A percentile compares a stretch with the other conserved stretches of the same genome.
phyloP scores from a whole-genome alignment of 208 protist genomes.

The Acanthamoeba culbertsoni region DNA sequence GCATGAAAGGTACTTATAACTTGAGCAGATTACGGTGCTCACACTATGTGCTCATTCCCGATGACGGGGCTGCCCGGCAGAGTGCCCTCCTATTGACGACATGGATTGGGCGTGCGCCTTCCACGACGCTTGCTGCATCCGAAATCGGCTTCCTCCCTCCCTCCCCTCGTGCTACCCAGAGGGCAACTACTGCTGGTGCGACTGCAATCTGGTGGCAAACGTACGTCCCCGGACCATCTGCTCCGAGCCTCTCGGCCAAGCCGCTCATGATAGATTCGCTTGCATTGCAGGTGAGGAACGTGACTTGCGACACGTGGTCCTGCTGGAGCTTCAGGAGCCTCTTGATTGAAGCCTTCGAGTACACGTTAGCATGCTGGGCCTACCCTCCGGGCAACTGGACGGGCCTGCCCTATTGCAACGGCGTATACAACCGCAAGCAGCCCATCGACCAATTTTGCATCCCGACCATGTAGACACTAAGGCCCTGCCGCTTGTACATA shows the following conservation, averaged over 20 bases:
- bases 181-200: conserved; percentile 55
- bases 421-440: neutral
- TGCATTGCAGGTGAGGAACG: neutral
- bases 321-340: conserved; percentile 21
- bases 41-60: neutral
- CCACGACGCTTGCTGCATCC: conserved; percentile 32
- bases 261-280: neutral
- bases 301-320: neutral
- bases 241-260: neutral
- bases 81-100: neutral
- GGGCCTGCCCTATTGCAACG: neutral
- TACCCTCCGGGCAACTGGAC: conserved; percentile 14
- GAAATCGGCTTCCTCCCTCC: neutral
- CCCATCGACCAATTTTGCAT: conserved; percentile 9
- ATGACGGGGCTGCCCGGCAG: neutral
- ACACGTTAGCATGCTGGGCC: conserved; percentile 21
- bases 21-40: too few species aligned
- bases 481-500: too few species aligned
- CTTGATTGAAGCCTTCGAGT: neutral
- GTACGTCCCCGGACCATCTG: neutral
- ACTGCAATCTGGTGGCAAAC: conserved; percentile 12
- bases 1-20: neutral
- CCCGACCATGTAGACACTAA: too few species aligned
- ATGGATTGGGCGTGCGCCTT: conserved; percentile 11
- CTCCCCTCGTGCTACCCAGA: conserved; percentile 47